Base-by-base conservation (phyloP, 2,329 filamentous ascomycete genomes). In the Purpureocillium lavendulum region DNA sequence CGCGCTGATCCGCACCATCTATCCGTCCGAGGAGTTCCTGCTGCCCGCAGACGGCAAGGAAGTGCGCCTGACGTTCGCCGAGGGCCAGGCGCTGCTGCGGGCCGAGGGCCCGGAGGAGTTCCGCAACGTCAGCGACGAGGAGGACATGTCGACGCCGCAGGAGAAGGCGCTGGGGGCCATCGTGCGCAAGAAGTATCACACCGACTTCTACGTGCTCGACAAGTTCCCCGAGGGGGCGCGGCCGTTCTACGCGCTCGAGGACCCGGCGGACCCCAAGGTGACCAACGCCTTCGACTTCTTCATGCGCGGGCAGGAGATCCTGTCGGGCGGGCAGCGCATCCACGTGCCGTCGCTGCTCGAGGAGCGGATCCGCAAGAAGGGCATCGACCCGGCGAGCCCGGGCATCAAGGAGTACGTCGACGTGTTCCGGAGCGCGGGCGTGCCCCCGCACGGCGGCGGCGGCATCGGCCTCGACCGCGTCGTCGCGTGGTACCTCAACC, bases 201-300 rank as follows among this genome's bases (percentile, higher is more conserved):
- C 88, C 44, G 92, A 98, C 67, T 97, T 97, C 69, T 97, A 95
- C 68, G 82, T 94, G 16, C 76, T 98, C 46, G 90, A 97, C 71
- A 92, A 97, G 66, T 98, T 95, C 73, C 92, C 92, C 33, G 80
- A 92, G 61, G 71, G 73, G 30, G 86, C 92, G 15, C 79, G 92
- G 24, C 90, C 90, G 5, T 95, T 95, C 65, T 97, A 96, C 65
- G 88, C 90, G 45, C 87, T 90, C 69, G 80, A 85, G 39, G 84
- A 56, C 24, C 34, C 39, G n/a, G 30, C 33, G 4, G 28, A 41
- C 36, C 9, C 15, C 30, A 35, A 36, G 35, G 36, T 44, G 17
- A 44, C 42, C 16, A 44, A 44, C n/a, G 33, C 42, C n/a, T 44
- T 39, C 26, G 42, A 44, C 24, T 44, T 44, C n/a, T 94, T 96